Evolutionary conservation across 768 basidiomycete genomes (phyloP), one percentile per base, ranked within the genome.

Genomic region (Leucocoprinus birnbaumii): DNA sequence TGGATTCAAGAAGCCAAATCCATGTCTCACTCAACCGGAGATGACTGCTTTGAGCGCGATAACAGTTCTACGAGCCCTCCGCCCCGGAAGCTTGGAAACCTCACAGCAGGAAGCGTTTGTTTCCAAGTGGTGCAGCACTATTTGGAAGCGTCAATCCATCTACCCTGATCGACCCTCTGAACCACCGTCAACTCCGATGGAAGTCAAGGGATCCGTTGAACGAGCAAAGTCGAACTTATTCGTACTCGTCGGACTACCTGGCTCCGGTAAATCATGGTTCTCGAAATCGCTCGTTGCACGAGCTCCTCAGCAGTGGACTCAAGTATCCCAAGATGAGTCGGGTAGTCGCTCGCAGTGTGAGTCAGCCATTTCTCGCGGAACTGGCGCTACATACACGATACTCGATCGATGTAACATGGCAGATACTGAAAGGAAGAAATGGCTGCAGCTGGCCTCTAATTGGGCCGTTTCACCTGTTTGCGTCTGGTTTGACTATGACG

Each of bases 221-320:
- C 31, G 31, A 31, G 18, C 47, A 1, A 65, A 68, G 1, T 65
- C 58, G 35, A 77, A 83, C 53, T 64, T 86, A 6, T 69, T 82
- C 61, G 53, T 85, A 11, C 66, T 85, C n/a, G 80, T 84, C 5
- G 83, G 84, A 7, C 74, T 84, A 2, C 82, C 84, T 2, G 84
- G 84, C 2, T 79, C 83, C 0, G 84, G 83, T 21, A 85, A 85
- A 63, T 79, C 82, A 0, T 80, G 76, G 74, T 73, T 84, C 51
- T 71, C 78, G 1, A 70, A 71, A n/a, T 69, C 77, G 0, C 65
- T 85, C 19, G 59, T 77, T 0, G 72, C 74, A 2, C 71, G 83
- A 13, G 70, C 80, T 51, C 71, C 73, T 3, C 59, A 57, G 3
- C 65, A 67, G 0, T 84, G 79, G 80, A 68, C 61, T 7, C 64